Conservation (phyloP, 208 protist species). For the Wallacemonas sp. region DNA sequence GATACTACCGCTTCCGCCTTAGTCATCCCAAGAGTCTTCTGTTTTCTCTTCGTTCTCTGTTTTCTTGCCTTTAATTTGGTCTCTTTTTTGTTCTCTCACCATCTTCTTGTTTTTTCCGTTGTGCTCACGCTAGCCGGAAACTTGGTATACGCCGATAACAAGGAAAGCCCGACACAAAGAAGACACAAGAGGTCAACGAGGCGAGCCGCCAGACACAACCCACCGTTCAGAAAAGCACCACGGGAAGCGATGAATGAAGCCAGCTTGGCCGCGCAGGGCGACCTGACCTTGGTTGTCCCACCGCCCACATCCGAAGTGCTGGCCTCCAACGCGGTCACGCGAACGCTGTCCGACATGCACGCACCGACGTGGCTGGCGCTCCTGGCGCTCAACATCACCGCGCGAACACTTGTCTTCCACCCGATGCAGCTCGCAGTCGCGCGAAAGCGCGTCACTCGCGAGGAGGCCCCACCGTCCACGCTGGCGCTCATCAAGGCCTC, state of each 20-base stretch:
- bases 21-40: no score
- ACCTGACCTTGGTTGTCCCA: neutral
- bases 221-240: neutral
- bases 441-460: constrained; percentile 78
- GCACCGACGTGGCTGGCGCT: constrained; percentile 76
- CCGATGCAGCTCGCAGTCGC: constrained; percentile 76
- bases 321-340: constrained; percentile 76
- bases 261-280: neutral
- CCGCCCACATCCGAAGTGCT: constrained; percentile 13
- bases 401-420: constrained; percentile 79
- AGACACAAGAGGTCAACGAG: no score
- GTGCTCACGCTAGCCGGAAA: no score
- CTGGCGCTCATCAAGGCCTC: constrained; percentile 41
- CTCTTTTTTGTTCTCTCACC: no score
- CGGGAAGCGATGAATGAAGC: neutral
- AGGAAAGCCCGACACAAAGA: no score
- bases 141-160: no score
- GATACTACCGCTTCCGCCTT: no score
- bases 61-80: no score
- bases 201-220: no score
- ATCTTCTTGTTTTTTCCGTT: no score
- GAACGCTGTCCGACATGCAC: constrained; percentile 79
- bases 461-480: constrained; percentile 53
- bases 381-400: constrained; percentile 57
- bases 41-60: no score